Conservation (phyloP, 2,329 filamentous ascomycete species). For the Pseudogymnoascus sp. region DNA sequence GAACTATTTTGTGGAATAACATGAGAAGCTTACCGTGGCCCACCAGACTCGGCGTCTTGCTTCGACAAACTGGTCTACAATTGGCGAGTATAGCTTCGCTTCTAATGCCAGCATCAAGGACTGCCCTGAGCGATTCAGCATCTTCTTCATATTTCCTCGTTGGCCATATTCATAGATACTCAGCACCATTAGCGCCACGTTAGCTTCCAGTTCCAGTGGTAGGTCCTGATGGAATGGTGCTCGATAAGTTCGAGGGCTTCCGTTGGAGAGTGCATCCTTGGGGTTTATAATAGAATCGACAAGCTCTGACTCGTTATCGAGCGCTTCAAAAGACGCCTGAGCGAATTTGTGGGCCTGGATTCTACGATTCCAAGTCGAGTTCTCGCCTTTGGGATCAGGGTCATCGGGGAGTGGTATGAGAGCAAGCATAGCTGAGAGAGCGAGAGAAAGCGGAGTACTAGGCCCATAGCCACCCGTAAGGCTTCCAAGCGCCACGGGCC, state of each 20-base stretch:
- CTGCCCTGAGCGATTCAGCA: constrained; percentile 40
- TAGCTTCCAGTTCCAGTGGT: constrained; percentile 39
- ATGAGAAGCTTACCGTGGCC: constrained; percentile 37
- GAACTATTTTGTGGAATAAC: neutral
- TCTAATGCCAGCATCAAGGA: constrained; percentile 40
- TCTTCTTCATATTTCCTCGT: constrained; percentile 44
- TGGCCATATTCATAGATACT: constrained; percentile 47
- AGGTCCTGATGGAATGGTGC: constrained; percentile 37
- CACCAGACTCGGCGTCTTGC: constrained; percentile 42
- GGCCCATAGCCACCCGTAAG: constrained; percentile 33
- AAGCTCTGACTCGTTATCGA: constrained; percentile 41
- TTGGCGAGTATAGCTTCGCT: constrained; percentile 35
- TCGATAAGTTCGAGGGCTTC: constrained; percentile 25
- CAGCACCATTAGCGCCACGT: constrained; percentile 40
- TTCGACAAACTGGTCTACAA: constrained; percentile 35
- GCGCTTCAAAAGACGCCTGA: constrained; percentile 39
- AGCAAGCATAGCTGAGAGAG: constrained; percentile 40
- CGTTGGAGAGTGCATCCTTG: constrained; percentile 36
- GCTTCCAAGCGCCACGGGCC: constrained; percentile 29
- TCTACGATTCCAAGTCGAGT: constrained; percentile 37
- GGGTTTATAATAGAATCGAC: constrained; percentile 39
- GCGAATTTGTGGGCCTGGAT: constrained; percentile 42
- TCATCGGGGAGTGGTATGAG: constrained; percentile 38
- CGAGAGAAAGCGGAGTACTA: constrained; percentile 37
- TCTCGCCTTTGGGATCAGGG: constrained; percentile 23